Evolutionary conservation across 225 moss, liverwort and hornwort species (phyloP), one percentile per base, ranked within the genome.

Genomic region (Neckera pumila): DNA sequence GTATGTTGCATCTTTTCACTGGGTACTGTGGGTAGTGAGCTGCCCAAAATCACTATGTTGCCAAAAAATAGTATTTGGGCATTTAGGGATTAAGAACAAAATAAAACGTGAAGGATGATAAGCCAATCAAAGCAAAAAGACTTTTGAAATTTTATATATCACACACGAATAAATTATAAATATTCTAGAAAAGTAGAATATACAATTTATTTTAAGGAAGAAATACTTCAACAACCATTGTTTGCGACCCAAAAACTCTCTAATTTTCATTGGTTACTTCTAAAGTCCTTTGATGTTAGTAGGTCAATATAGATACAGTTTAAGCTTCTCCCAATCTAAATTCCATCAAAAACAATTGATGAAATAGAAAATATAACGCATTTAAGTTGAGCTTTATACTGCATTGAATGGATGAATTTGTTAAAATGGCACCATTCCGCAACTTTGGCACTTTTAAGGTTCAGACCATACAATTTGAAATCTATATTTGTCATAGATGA

Each of bases 241-340:
- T 74, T 73, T 45, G 47, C 45, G 0, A 28, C 4, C 4, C 47
- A 9, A 45, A 8, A 72, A 43, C 2, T 72, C 40, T 70, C 17
- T 4, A 45, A 45, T 6, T 45, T 2, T 45, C 17, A 73, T 28
- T 45, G 6, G 17, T 73, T 28, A 28, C 3, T 31, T 1, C 0
- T 6, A 1, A 47, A 28, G 9, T 71, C 71, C 14, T 9, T 0
- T 42, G 1, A 43, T 0, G 0, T 3, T 72, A 28, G 9, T 28
- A 0, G 18, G 2, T 11, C 11, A 74, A 31, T 0, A 18, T 45
- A 6, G 3, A 45, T 73, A 30, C 47, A 28, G 11, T 10, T 11
- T 28, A 17, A 45, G 3, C 18, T 73, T 30, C 18, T 74, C 0
- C 11, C 4, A 74, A 47, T 73, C 5, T 30, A 18, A 2, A 47